Evolutionary conservation across 768 basidiomycete genomes (phyloP).

Genomic region (Candolleomyces aberdarensis): DNA sequence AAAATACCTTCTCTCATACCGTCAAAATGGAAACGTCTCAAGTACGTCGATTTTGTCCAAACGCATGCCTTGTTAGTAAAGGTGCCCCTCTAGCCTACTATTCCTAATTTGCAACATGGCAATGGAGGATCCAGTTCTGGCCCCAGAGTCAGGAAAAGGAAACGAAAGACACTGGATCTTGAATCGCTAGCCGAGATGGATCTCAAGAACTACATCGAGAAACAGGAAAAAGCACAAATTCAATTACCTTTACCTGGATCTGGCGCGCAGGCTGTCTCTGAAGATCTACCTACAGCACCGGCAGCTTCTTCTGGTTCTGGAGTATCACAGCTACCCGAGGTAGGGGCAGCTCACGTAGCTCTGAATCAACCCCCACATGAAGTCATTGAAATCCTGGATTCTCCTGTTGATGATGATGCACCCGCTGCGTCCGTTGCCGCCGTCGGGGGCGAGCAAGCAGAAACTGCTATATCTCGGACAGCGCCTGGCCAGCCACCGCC

Average conservation of each 20-base stretch:
- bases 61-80: not conserved
- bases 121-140: not conserved
- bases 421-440: not conserved
- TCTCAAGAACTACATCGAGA: constrained; percentile 24
- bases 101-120: too few relatives aligned
- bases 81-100: not conserved
- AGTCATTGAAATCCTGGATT: not conserved
- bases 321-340: too few relatives aligned
- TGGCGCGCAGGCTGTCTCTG: not conserved
- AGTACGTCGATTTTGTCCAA: not conserved
- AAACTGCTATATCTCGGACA: not conserved
- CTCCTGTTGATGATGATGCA: not conserved
- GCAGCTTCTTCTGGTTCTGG: too few relatives aligned
- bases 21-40: not conserved
- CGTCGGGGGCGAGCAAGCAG: not conserved
- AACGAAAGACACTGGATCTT: constrained; percentile 25
- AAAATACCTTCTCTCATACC: too few relatives aligned
- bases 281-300: not conserved
- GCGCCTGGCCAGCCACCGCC: too few relatives aligned
- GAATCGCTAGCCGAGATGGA: constrained; percentile 14
- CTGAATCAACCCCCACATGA: not conserved
- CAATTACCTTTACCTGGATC: constrained; percentile 1
- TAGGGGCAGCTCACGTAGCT: not conserved
- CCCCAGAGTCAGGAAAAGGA: constrained; percentile 20
- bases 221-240: constrained; percentile 19